Evolutionary conservation across 352 stramenopile species (phyloP).

Genomic region (Pythium rhizo-oryzae): DNA sequence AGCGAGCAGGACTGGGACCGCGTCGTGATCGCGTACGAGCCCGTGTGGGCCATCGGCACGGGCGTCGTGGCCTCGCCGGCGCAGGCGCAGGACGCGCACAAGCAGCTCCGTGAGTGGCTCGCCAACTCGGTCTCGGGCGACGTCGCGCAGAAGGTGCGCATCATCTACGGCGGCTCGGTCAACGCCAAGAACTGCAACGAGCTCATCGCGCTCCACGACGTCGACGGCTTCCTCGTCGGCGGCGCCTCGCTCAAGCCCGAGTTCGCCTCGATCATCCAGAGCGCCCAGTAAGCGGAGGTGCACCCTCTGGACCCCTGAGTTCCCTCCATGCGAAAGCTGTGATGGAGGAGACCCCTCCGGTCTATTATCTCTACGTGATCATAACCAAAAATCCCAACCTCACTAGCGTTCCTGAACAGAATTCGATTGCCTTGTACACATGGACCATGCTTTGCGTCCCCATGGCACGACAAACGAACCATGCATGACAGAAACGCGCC

Average conservation of each 20-base stretch:
- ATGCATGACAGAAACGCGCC: not conserved
- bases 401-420: not conserved
- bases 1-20: constrained; percentile 74
- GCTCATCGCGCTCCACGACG: constrained; percentile 85
- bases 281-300: constrained; percentile 44
- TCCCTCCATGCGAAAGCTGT: not conserved
- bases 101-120: constrained; percentile 85
- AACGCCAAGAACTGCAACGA: constrained; percentile 90
- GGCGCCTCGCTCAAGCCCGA: constrained; percentile 94
- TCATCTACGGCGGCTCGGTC: constrained; percentile 95
- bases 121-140: constrained; percentile 57
- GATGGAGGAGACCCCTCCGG: too few species aligned
- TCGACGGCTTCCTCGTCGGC: constrained; percentile 95
- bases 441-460: not conserved
- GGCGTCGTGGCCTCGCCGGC: constrained; percentile 95
- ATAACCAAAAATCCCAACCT: not conserved
- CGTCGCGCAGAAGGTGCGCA: constrained; percentile 77
- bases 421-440: not conserved
- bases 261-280: constrained; percentile 88
- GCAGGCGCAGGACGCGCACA: constrained; percentile 94
- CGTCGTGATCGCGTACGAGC: constrained; percentile 97
- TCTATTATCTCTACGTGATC: not conserved
- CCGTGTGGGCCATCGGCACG: constrained; percentile 98
- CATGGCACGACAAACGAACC: not conserved
- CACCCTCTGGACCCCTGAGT: not conserved